These are phyloP conservation scores for Seiridium cupressi DNA, from an alignment of 2,329 filamentous ascomycete species.

Conservation along the genomic window DNA sequence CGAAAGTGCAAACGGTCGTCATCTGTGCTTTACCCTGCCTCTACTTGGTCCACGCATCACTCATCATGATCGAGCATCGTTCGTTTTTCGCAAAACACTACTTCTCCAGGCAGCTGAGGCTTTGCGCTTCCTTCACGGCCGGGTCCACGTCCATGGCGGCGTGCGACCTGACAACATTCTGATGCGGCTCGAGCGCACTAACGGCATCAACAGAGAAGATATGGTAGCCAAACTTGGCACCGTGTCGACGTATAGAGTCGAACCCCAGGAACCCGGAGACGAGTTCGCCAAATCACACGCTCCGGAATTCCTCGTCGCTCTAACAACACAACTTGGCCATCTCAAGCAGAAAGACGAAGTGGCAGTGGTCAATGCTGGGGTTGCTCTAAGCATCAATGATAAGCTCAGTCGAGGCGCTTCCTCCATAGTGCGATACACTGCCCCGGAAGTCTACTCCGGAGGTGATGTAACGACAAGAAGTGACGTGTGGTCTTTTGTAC, in stretches of 20 bases:
- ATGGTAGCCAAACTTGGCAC: background rate
- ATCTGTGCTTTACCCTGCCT: slow-evolving; percentile 3
- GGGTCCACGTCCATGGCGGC: slow-evolving; percentile 5
- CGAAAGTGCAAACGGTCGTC: slow-evolving; percentile 3
- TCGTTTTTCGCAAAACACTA: background rate
- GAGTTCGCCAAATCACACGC: background rate
- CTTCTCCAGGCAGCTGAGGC: background rate
- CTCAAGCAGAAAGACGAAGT: background rate
- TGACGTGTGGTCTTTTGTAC: background rate
- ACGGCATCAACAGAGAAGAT: slow-evolving; percentile 1
- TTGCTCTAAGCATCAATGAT: background rate
- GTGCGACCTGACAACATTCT: slow-evolving; percentile 6
- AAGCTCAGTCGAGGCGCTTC: background rate
- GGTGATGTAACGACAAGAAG: background rate
- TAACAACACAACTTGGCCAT: background rate
- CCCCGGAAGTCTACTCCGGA: background rate
- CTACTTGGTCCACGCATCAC: slow-evolving; percentile 2
- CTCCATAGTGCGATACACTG: background rate
- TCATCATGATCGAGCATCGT: background rate
- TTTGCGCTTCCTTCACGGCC: slow-evolving; percentile 1
- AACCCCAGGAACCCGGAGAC: background rate
- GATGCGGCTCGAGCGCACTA: background rate
- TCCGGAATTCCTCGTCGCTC: background rate
- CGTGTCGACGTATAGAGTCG: background rate
- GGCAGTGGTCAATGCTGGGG: background rate